phyloP scores from a whole-genome alignment of 768 basidiomycete genomes.

The Lactarius vividus region DNA sequence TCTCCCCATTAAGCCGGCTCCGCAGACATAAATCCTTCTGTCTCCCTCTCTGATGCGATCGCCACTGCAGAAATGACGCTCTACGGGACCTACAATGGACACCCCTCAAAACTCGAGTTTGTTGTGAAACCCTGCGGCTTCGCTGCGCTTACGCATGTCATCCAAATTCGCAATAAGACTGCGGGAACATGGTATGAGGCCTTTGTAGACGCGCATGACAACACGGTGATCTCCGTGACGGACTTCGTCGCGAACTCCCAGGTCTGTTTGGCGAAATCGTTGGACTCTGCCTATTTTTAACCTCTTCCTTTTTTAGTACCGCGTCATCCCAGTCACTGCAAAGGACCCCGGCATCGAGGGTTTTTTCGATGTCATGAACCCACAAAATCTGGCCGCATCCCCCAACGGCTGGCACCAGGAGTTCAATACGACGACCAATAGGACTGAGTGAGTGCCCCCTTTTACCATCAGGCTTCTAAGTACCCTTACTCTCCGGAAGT shows the following conservation, averaged over 20 bases:
- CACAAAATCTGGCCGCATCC: conserved; percentile 53
- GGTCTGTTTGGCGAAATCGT: conserved; percentile 31
- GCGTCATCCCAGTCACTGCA: conserved; percentile 41
- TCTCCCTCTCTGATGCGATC: conserved; percentile 40
- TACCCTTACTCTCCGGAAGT: conserved; percentile 14
- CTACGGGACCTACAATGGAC: conserved; percentile 42
- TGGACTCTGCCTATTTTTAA: not conserved
- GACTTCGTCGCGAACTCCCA: conserved; percentile 50
- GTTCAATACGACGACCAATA: conserved; percentile 37
- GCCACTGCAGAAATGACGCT: conserved; percentile 39
- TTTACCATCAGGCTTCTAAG: no score
- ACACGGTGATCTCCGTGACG: conserved; percentile 47
- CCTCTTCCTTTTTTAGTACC: conserved; percentile 36
- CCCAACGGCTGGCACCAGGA: conserved; percentile 57
- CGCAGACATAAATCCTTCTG: conserved; percentile 37
- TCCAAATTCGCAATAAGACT: conserved; percentile 44
- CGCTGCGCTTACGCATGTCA: conserved; percentile 40
- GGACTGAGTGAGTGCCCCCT: conserved; percentile 28
- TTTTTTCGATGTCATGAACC: conserved; percentile 47
- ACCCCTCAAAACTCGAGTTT: conserved; percentile 41
- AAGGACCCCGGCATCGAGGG: conserved; percentile 47
- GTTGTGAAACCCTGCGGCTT: conserved; percentile 40
- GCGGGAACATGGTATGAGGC: conserved; percentile 53
- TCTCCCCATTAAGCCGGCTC: conserved; percentile 14
- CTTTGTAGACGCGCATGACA: conserved; percentile 56